Evolutionary conservation across 192 early-diverging fungal species (phyloP), one percentile per base, ranked within the genome.

Genomic region (Entomortierella parvispora): DNA sequence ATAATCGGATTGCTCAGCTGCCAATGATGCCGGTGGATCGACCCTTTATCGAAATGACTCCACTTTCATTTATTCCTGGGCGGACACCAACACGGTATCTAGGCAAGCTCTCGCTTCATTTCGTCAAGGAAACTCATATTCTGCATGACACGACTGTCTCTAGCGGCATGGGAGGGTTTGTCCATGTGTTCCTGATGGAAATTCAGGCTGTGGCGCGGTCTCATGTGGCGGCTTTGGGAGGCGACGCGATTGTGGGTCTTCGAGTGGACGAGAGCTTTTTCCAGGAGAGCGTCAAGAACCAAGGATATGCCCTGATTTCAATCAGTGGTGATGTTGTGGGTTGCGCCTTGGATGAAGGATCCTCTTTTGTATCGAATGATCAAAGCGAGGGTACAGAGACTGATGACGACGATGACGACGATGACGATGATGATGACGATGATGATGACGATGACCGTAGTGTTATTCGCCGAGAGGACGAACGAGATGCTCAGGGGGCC

Each of bases 91-190:
- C 80, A 11, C 80, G 82, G 11, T 84, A 90, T 53, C 77, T 94
- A 25, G 93, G 93, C 26, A 87, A 90, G 12, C 72, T 95, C 0
- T 90, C 90, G 0, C 81, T 94, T 12, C 93, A 95, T 62, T 95
- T 95, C 82, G 89, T 95, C 40, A 92, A 93, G 48, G 93, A 95
- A 59, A 82, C 89, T 7, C 84, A 79, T 32, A 78, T 79, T 17
- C 82, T 88, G 32, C 52, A 82, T 37, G 81, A 68, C 22, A 32
- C 70, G 34, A 77, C 74, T 3, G 86, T 82, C 5, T 74, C 62
- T 6, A 82, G 69, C 12, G 91, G 93, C 1, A 91, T 91, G 86
- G 90, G 90, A 22, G 89, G 90, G 2, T 94, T 94, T 81, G 86
- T 87, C 46, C 86, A 91, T 48, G 71, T 70, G 23, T 91, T 94